These are phyloP conservation scores for Cyberlindnera subsufficiens DNA, from an alignment of 805 yeast species.

Conservation along the genomic window DNA sequence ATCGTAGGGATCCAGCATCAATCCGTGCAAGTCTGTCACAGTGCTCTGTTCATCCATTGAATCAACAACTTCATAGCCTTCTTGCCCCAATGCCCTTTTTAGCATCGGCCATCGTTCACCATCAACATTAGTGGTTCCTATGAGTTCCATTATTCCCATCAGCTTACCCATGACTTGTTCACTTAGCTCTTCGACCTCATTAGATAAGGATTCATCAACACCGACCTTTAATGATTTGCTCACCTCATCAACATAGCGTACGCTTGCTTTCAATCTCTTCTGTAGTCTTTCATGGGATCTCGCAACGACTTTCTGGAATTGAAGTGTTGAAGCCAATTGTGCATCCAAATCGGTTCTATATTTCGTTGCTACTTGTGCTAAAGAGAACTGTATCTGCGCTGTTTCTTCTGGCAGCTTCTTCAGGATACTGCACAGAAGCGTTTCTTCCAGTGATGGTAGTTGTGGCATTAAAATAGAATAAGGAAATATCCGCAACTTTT, in stretches of 20 bases:
- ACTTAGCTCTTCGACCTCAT: slow-evolving; percentile 5
- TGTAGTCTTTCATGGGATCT: slow-evolving; percentile 8
- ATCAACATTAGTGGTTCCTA: slow-evolving; percentile 3
- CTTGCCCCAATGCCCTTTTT: slow-evolving; percentile 8
- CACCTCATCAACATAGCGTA: slow-evolving; percentile 4
- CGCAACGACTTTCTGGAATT: slow-evolving; percentile 7
- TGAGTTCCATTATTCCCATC: slow-evolving; percentile 4
- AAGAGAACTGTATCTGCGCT: slow-evolving; percentile 2
- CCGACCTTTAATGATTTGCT: neutral
- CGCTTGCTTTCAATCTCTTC: slow-evolving; percentile 4
- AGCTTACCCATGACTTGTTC: slow-evolving; percentile 10
- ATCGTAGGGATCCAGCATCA: too few relatives aligned
- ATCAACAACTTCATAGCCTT: slow-evolving; percentile 12
- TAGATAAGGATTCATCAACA: slow-evolving; percentile 1
- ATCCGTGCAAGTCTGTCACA: neutral
- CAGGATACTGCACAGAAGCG: slow-evolving; percentile 9
- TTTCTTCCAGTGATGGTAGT: slow-evolving; percentile 5
- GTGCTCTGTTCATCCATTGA: neutral
- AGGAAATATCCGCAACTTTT: neutral
- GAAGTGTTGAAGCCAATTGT: slow-evolving; percentile 5
- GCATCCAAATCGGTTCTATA: slow-evolving; percentile 9
- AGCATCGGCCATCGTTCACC: slow-evolving; percentile 9
- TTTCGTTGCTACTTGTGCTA: slow-evolving; percentile 1
- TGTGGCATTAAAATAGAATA: neutral
- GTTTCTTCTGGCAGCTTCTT: slow-evolving; percentile 11